phyloP scores from a whole-genome alignment of 129 eudicot genomes.

The Flaveria trinervia region DNA sequence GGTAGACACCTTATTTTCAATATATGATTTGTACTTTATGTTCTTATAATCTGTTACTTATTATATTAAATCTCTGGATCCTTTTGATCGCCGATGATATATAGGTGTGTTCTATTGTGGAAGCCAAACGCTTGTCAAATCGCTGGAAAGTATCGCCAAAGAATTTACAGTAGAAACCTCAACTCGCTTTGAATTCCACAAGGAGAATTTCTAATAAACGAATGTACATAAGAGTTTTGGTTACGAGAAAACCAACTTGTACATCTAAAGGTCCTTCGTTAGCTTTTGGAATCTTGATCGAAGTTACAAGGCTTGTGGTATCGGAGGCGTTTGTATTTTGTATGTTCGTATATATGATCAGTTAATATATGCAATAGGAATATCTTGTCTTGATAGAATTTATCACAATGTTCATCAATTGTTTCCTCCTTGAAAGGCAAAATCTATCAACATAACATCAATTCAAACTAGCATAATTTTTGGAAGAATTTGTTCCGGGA shows the following conservation, averaged over 20 bases:
- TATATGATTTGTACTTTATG: not conserved
- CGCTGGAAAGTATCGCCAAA: conserved; percentile 58
- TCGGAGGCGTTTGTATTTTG: conserved; percentile 14
- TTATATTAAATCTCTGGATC: not conserved
- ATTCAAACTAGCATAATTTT: too few relatives aligned
- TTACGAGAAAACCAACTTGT: conserved; percentile 12
- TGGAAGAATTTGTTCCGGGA: too few relatives aligned
- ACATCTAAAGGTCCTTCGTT: conserved; percentile 22
- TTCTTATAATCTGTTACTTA: not conserved
- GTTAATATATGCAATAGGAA: not conserved
- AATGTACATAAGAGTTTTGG: conserved; percentile 14
- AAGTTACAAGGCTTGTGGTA: conserved; percentile 29
- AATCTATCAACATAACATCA: too few relatives aligned
- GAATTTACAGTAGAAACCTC: conserved; percentile 59
- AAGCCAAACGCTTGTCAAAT: conserved; percentile 52
- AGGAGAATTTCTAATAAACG: conserved; percentile 71
- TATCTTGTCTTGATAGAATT: conserved; percentile 26
- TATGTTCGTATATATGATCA: conserved; percentile 15
- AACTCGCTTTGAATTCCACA: conserved; percentile 86
- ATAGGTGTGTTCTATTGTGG: conserved; percentile 99
- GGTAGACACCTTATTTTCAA: conserved; percentile 47
- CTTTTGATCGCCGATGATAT: not conserved
- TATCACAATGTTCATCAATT: not conserved
- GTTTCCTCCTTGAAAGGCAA: conserved; percentile 1
- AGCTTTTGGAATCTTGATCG: conserved; percentile 29